These are phyloP conservation scores for Amanita muscaria DNA, from an alignment of 768 basidiomycete species.

Conservation along the genomic window DNA sequence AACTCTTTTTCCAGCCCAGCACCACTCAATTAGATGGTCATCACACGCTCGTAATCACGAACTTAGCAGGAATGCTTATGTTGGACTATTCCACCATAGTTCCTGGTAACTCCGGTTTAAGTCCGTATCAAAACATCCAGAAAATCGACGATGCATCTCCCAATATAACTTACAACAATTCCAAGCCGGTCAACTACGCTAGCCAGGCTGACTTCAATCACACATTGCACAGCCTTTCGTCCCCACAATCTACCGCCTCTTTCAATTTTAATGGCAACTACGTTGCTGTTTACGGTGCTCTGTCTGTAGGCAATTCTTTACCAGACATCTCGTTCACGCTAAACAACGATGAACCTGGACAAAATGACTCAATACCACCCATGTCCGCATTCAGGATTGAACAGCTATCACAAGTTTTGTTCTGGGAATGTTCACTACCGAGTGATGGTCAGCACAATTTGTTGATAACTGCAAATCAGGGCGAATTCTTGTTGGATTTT, in stretches of 20 bases:
- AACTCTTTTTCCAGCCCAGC: background rate
- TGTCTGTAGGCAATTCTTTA: background rate
- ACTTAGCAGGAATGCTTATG: background rate
- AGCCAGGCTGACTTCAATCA: background rate
- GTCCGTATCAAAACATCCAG: too few relatives aligned
- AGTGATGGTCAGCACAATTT: too few relatives aligned
- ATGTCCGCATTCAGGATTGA: too few relatives aligned
- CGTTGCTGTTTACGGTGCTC: slow-evolving; percentile 2
- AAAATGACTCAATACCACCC: too few relatives aligned
- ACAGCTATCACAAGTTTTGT: too few relatives aligned
- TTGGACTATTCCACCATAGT: background rate
- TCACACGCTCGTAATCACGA: background rate
- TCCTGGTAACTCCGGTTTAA: too few relatives aligned
- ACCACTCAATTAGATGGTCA: background rate
- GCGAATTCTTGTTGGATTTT: too few relatives aligned
- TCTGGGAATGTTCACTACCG: too few relatives aligned
- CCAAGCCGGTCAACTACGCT: background rate
- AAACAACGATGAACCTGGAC: background rate
- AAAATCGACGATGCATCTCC: background rate
- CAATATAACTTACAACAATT: background rate
- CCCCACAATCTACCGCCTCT: too few relatives aligned
- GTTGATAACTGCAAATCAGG: too few relatives aligned
- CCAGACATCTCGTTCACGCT: slow-evolving; percentile 1
- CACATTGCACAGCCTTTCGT: background rate
- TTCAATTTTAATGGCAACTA: background rate